phyloP scores from a whole-genome alignment of 192 early-diverging fungal genomes.

The Linnemannia elongata region DNA sequence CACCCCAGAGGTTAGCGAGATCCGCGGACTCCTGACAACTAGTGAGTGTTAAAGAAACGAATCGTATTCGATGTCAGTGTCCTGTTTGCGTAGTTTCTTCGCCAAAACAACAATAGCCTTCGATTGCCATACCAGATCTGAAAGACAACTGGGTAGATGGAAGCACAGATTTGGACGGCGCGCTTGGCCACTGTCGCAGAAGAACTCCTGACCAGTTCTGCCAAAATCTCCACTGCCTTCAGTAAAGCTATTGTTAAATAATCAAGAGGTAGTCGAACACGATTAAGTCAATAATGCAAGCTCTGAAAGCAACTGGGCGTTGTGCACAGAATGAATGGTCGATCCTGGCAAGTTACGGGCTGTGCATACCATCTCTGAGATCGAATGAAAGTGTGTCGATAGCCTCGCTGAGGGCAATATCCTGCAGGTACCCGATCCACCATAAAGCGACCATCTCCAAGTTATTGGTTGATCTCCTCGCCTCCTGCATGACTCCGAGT shows the following conservation, averaged over 20 bases:
- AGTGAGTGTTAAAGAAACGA: neutral
- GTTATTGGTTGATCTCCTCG: neutral
- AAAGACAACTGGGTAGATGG: constrained; percentile 42
- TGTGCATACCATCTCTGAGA: constrained; percentile 29
- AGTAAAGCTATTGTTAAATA: constrained; percentile 17
- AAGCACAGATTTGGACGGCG: constrained; percentile 33
- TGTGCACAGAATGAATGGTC: neutral
- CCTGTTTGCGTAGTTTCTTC: neutral
- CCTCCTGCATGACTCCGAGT: constrained; percentile 22
- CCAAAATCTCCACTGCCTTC: constrained; percentile 23
- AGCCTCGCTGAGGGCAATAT: constrained; percentile 7
- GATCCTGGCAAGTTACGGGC: neutral
- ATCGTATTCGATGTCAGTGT: neutral
- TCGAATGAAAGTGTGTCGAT: constrained; percentile 27
- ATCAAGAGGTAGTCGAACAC: too few species aligned
- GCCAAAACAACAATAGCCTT: neutral
- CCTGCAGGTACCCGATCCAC: constrained; percentile 46
- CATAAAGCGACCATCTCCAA: constrained; percentile 27
- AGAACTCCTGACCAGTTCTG: constrained; percentile 11
- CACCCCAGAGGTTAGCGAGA: constrained; percentile 33
- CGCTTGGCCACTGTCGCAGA: constrained; percentile 30
- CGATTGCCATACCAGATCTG: constrained; percentile 28
- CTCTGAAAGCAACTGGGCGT: neutral
- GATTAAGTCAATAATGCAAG: neutral
- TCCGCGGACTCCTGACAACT: constrained; percentile 34